Percentiles rank a stretch among this genome's conserved stretches.
phyloP scores from a whole-genome alignment of 2,329 filamentous ascomycete genomes.

The Paradendryphiella salina region DNA sequence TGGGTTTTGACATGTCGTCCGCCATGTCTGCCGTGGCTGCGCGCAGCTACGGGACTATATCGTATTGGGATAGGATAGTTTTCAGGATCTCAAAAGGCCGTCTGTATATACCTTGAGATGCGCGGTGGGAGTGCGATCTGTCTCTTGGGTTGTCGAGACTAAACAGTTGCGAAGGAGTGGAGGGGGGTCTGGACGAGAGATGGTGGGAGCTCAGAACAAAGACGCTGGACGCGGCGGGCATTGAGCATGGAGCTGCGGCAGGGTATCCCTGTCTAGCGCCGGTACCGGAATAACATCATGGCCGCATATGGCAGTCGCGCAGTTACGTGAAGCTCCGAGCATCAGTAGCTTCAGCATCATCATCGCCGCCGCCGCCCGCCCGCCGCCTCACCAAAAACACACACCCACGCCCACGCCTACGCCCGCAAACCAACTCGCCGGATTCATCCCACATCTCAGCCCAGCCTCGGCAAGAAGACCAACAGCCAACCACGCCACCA shows the following conservation, averaged over 20 bases:
- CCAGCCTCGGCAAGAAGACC: background rate
- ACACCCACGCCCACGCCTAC: background rate
- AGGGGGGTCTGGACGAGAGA: conserved; percentile 12
- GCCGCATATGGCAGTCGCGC: conserved; percentile 18
- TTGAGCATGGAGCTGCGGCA: conserved; percentile 15
- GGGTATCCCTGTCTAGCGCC: conserved; percentile 14
- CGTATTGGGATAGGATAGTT: background rate
- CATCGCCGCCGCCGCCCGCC: conserved; percentile 18
- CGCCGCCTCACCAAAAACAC: conserved; percentile 14
- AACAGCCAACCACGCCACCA: conserved; percentile 9
- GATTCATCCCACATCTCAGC: background rate
- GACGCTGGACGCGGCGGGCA: conserved; percentile 13
- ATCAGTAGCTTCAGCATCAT: conserved; percentile 18
- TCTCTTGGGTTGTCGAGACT: conserved; percentile 1
- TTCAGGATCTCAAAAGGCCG: background rate
- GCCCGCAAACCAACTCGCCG: background rate
- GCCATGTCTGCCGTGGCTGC: conserved; percentile 23
- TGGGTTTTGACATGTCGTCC: conserved; percentile 8
- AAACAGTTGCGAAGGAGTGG: background rate
- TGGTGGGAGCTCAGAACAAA: conserved; percentile 19
- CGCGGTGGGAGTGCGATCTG: background rate
- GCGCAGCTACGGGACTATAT: conserved; percentile 19
- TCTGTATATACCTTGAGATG: background rate
- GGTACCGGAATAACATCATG: conserved; percentile 15
- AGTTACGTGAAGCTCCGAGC: conserved; percentile 19